Base-by-base conservation (phyloP, 192 early-diverging fungal species). In the Geranomyces variabilis region DNA sequence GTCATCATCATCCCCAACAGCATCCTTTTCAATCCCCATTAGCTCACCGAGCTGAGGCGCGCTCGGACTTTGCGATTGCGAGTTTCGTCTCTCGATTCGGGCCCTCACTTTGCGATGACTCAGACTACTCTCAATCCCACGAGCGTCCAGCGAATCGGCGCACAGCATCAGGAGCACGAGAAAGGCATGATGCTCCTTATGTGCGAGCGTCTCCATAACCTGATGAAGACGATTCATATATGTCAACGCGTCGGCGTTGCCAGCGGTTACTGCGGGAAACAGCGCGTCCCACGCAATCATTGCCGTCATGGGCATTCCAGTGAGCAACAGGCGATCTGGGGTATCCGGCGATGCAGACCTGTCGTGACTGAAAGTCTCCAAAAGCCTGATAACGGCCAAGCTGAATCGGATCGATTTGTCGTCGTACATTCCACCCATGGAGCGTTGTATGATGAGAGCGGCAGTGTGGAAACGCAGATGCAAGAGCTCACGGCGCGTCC, bases 391-490 rank as follows among this genome's bases (percentile, higher is more conserved):
- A n/a, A 55, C 15, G 51, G 51, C 51, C 6, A 28, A 55, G 7
- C 21, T 28, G 15, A 14, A 55, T 55, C 15, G 4, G 4, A 55
- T 3, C 21, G 51, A n/a, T 28, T 15, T 3, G 51, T 3, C 2
- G 14, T 55, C 51, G 51, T 55, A 15, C 15, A 6, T 55, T 6
- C 51, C 51, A 55, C 19, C 2, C 51, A 55, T n/a, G 21, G 21
- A 28, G 3, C 51, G 51, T 3, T 28, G 51, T 3, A 55, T 15
- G 4, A 55, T 55, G 51, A 55, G 51, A n/a, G 14, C 6, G 8
- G 51, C 51, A 55, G 51, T 55, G 51, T 55, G 51, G 51, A 55
- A 55, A 24, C 51, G 51, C 51, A 55, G 51, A 4, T 55, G 51
- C 19, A 55, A 28, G 2, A 55, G 51, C 51, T 55, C 51, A 8